These are phyloP conservation scores for Mycena latifolia DNA, from an alignment of 768 basidiomycete species.

Conservation along the genomic window DNA sequence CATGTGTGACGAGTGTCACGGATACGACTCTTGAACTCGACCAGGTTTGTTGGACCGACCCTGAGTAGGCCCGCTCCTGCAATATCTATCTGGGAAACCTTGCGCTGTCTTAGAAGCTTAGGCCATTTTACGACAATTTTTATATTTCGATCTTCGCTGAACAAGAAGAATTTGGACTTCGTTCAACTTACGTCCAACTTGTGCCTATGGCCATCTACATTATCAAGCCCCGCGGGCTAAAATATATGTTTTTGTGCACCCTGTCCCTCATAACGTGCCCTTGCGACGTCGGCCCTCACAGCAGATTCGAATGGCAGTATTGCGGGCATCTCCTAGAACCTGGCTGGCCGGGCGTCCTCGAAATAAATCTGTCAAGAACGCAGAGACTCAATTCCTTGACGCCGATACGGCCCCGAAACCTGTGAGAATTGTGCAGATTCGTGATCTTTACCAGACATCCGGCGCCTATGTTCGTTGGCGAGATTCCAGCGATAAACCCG, in stretches of 20 bases:
- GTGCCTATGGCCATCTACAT: too few species aligned
- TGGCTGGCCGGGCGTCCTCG: neutral
- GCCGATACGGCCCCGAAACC: neutral
- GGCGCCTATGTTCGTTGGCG: constrained; percentile 13
- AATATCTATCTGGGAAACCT: too few species aligned
- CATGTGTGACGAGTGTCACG: neutral
- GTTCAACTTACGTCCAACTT: too few species aligned
- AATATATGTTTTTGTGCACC: too few species aligned
- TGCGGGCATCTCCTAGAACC: neutral
- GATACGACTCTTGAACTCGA: neutral
- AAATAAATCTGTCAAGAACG: constrained; percentile 8
- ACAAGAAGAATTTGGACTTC: too few species aligned
- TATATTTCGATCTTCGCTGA: too few species aligned
- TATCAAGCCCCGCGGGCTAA: neutral
- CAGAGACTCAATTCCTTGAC: neutral
- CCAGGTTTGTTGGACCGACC: neutral
- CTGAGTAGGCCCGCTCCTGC: neutral
- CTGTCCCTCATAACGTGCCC: too few species aligned
- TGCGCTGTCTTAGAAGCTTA: too few species aligned
- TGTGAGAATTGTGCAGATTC: neutral
- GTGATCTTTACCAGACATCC: neutral
- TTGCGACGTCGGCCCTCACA: too few species aligned
- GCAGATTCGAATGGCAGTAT: neutral
- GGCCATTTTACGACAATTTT: too few species aligned
- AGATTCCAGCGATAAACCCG: constrained; percentile 4